Percentiles rank a stretch among this genome's conserved stretches.
Conservation (phyloP, 2,329 filamentous ascomycete species). For the Claviceps sorghi region DNA sequence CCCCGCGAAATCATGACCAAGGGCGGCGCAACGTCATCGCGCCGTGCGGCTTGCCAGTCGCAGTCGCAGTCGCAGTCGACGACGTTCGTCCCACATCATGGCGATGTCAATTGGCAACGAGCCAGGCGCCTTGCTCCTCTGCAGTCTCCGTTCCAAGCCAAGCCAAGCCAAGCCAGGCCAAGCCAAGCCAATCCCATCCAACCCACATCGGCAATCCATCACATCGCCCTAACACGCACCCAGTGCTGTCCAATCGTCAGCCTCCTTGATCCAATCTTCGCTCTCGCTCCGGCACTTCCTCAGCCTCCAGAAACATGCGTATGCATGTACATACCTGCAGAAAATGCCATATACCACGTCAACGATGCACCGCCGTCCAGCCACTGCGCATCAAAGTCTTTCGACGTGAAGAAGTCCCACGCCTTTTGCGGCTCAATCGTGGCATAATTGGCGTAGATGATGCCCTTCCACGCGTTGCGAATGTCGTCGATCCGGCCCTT, state of each 20-base stretch:
- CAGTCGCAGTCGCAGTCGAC: no score
- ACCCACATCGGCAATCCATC: background rate
- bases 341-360: conserved; percentile 74
- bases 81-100: no score
- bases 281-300: background rate
- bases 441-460: conserved; percentile 71
- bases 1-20: no score
- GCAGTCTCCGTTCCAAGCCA: no score
- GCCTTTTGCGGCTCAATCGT: conserved; percentile 55
- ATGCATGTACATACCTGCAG: conserved; percentile 40
- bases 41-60: no score
- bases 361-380: conserved; percentile 70
- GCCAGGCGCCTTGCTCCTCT: no score
- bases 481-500: conserved; percentile 49
- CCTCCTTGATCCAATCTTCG: background rate
- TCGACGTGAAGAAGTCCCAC: conserved; percentile 59
- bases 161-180: no score
- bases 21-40: no score
- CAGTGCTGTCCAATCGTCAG: conserved; percentile 3
- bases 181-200: no score
- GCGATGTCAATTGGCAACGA: no score
- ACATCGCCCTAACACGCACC: background rate
- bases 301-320: conserved; percentile 7
- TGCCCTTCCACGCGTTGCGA: conserved; percentile 68
- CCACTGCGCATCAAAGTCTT: conserved; percentile 50